Evolutionary conservation across 352 stramenopile genomes (phyloP), one percentile per base, ranked within the genome.

Genomic region (Thraustochytrium sp.): DNA sequence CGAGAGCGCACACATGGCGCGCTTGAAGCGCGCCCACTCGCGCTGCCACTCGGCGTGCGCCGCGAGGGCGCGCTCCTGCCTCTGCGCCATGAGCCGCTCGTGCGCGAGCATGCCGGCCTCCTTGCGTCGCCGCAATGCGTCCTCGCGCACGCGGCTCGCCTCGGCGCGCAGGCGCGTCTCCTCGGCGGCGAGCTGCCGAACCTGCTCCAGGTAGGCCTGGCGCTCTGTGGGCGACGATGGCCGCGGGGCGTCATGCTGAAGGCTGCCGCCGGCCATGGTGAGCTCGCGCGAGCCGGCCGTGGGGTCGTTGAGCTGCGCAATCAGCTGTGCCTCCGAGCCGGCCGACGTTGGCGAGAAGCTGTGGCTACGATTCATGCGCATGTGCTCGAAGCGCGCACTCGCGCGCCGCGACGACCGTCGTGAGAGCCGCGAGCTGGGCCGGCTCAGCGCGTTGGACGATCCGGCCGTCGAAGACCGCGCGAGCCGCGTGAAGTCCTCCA

Each of bases 21-120:
- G 21, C 48, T 85, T 84, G 37, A 77, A 48, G 9, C 26, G 53
- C 11, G 40, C 51, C 82, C 82, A 85, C 26, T 85, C 74, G 4
- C 37, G 29, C 55, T 85, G 82, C 74, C 55, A 82, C 3, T 59
- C 23, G 26, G 54, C 68, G 38, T 73, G 84, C 21, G 26, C 46
- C 23, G 40, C 59, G 16, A 84, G 38, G 11, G 54, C 75, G 11
- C 82, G 64, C 51, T 76, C 82, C 36, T 85, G 75, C 29, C 82
- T 34, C 8, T 44, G n/a, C 42, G 26, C 9, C 21, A 78, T 16
- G 13, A 84, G 54, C 26, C 51, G 49, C 73, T 85, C 78, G 56
- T 84, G 53, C 2, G 38, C n/a, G 26, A 84, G 78, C 51, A 76
- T 56, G 76, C 54, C 42, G 18, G 38, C 36, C 18, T 77, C n/a